phyloP scores from a whole-genome alignment of 306 rosid genomes.

The Styphnolobium japonicum region DNA sequence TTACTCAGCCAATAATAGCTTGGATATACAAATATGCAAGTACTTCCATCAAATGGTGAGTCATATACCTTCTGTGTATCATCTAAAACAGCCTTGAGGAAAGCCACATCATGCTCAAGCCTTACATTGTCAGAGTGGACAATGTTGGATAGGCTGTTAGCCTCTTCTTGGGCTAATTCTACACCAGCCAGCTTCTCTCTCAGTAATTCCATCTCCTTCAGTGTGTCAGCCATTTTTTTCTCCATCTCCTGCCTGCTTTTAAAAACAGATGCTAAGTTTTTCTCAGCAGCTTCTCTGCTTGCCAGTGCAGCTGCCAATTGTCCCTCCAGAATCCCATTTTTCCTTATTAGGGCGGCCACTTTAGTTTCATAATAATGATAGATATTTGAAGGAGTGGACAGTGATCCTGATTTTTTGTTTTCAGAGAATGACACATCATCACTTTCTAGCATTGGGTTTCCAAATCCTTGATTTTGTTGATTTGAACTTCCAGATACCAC shows the following conservation, averaged over 20 bases:
- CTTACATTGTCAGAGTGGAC: constrained; percentile 93
- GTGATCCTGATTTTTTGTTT: constrained; percentile 49
- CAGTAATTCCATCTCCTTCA: constrained; percentile 68
- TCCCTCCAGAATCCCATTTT: constrained; percentile 76
- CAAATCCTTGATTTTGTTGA: constrained; percentile 44
- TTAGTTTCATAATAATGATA: constrained; percentile 72
- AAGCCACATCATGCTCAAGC: constrained; percentile 98
- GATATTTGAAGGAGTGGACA: constrained; percentile 58
- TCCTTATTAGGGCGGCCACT: constrained; percentile 63
- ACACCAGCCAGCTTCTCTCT: constrained; percentile 73
- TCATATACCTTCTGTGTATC: constrained; percentile 87
- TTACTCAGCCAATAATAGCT: constrained; percentile 1
- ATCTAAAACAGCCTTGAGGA: constrained; percentile 93
- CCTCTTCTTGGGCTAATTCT: constrained; percentile 87
- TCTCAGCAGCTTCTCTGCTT: constrained; percentile 75
- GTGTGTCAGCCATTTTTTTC: constrained; percentile 53
- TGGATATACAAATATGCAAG: neutral
- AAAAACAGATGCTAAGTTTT: constrained; percentile 59
- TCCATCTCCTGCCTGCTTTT: constrained; percentile 77
- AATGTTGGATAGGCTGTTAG: constrained; percentile 71
- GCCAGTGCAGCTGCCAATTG: constrained; percentile 76
- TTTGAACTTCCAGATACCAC: constrained; percentile 51
- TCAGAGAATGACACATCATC: constrained; percentile 46
- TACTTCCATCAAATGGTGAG: neutral
- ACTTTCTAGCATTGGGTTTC: constrained; percentile 40